These are phyloP conservation scores for Psidium friedrichsthalianum DNA, from an alignment of 345 rosid species.

Conservation along the genomic window DNA sequence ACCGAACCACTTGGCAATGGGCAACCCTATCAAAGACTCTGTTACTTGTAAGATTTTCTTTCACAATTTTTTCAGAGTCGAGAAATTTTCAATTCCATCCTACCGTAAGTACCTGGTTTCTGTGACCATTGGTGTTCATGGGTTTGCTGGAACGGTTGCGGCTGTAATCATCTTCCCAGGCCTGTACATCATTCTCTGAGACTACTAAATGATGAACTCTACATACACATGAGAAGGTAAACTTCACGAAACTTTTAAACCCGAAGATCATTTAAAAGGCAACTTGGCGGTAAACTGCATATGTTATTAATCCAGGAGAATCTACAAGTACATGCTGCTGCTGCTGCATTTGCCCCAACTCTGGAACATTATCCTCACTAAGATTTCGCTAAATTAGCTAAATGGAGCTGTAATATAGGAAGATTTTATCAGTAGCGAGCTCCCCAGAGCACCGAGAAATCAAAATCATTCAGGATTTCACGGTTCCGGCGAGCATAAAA, in stretches of 20 bases:
- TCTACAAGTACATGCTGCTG: not conserved
- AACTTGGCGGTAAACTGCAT: not conserved
- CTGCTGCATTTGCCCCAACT: not conserved
- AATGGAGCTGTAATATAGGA: not conserved
- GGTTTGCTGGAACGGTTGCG: too few species aligned
- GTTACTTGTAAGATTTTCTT: too few species aligned
- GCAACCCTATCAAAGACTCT: not conserved
- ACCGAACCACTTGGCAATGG: not conserved
- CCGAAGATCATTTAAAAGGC: not conserved
- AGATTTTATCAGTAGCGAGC: not conserved
- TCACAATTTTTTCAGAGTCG: too few species aligned
- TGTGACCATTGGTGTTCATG: too few species aligned
- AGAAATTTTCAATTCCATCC: too few species aligned
- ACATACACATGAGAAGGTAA: not conserved
- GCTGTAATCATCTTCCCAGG: too few species aligned
- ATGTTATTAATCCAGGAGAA: not conserved
- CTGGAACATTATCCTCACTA: not conserved
- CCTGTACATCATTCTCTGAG: too few species aligned
- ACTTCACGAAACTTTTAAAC: not conserved
- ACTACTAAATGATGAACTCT: not conserved
- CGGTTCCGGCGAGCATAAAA: constrained; percentile 53
- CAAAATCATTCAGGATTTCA: not conserved
- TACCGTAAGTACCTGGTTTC: too few species aligned
- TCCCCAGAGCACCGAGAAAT: not conserved
- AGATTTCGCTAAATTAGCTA: not conserved